Evolutionary conservation across 2,329 filamentous ascomycete genomes (phyloP).

Genomic region (Arthroderma uncinatum): DNA sequence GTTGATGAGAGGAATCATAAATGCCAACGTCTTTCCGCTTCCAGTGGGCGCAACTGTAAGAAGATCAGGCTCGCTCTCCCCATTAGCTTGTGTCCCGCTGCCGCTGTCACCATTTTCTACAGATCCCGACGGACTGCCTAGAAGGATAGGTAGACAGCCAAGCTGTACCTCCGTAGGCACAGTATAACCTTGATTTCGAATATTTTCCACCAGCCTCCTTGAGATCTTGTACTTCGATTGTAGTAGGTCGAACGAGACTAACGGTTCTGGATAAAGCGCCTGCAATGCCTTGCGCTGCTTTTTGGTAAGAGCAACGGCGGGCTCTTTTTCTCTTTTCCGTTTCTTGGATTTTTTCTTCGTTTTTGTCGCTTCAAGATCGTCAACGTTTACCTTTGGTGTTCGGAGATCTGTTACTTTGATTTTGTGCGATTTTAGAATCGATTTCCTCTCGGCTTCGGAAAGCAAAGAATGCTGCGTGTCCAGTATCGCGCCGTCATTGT

Average conservation of each 20-base stretch:
- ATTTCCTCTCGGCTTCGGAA: slow-evolving; percentile 60
- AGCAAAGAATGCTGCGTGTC: slow-evolving; percentile 23
- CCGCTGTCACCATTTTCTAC: slow-evolving; percentile 25
- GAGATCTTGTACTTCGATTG: slow-evolving; percentile 62
- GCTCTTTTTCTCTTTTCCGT: slow-evolving; percentile 39
- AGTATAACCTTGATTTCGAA: slow-evolving; percentile 71
- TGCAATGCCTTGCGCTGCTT: slow-evolving; percentile 41
- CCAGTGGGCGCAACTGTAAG: slow-evolving; percentile 86
- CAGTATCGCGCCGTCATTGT: background rate
- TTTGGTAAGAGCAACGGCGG: slow-evolving; percentile 30
- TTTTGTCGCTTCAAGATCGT: slow-evolving; percentile 31
- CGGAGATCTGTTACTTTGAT: slow-evolving; percentile 73
- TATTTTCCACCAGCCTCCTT: slow-evolving; percentile 61
- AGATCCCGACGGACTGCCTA: slow-evolving; percentile 37
- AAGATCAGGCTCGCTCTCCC: slow-evolving; percentile 51
- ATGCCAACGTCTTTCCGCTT: slow-evolving; percentile 91
- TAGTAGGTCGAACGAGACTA: slow-evolving; percentile 66
- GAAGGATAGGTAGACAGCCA: slow-evolving; percentile 66
- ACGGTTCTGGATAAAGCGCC: slow-evolving; percentile 64
- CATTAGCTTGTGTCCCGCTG: slow-evolving; percentile 16
- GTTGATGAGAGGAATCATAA: slow-evolving; percentile 77
- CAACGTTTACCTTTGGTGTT: background rate
- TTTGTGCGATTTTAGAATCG: slow-evolving; percentile 65
- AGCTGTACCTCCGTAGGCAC: slow-evolving; percentile 91
- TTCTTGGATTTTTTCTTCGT: slow-evolving; percentile 46